Evolutionary conservation across 2,329 filamentous ascomycete genomes (phyloP), one percentile per base, ranked within the genome.

Genomic region (Tolypocladium cylindrosporum): DNA sequence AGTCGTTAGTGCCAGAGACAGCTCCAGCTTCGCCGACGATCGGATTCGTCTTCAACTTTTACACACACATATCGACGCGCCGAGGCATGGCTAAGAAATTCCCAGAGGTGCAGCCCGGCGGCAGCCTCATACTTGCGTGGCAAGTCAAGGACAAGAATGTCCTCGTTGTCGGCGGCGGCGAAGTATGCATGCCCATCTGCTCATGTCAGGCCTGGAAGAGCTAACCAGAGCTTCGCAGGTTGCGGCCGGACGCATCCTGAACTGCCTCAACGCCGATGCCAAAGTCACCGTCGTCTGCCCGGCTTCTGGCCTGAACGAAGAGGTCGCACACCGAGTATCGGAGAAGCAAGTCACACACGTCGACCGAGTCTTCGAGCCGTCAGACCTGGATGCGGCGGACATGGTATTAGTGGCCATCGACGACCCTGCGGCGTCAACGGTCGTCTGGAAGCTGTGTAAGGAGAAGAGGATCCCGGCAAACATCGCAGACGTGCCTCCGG

Each of bases 321-420:
- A 99, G 75, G 93, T 97, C 48, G 86, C 88, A 56, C 86, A 89
- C 73, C 90, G 94, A 60, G 80, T 97, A 57, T 78, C 85, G 57
- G 79, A 88, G 64, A 80, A 84, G 51, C 88, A 95, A 69, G 85
- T 97, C 60, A 81, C 83, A 41, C 89, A 96, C 73, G 70, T 92
- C 68, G 87, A 96, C 72, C 89, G 91, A 61, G 80, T 86, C 61
- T 99, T 97, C 74, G 83, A 91, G 66, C 88, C 92, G 1, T 78
- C 84, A n/a, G 93, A 99, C 69, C 85, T 99, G 57, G 88, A 96
- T 65, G 80, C 80, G 54, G 81, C 78, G 55, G 87, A 90, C 67
- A 95, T 99, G 89, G 92, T 97, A 14, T 80, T 99, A 56, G 91
- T 91, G 2, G 94, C 94, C 58, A 85, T 99, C 64, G 94, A 99